Evolutionary conservation across 805 yeast genomes (phyloP).

Genomic region (Metschnikowia henanensis): DNA sequence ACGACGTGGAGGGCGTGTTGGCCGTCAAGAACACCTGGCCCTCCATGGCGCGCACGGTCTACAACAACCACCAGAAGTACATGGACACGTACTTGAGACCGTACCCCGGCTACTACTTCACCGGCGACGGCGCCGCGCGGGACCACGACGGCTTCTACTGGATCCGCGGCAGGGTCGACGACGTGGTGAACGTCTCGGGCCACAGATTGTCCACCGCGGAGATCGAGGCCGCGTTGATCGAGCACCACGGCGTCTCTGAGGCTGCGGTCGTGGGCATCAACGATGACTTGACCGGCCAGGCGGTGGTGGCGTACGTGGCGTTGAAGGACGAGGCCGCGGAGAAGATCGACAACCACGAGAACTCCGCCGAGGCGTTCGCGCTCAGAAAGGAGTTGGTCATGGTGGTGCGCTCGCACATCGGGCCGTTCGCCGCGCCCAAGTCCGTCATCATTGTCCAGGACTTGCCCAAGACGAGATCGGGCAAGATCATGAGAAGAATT

Average conservation of each 20-base stretch:
- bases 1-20: constrained; percentile 78
- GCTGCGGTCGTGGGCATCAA: constrained; percentile 82
- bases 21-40: constrained; percentile 80
- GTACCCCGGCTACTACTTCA: constrained; percentile 78
- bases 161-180: constrained; percentile 87
- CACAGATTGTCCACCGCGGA: constrained; percentile 89
- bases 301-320: constrained; percentile 80
- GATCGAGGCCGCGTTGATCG: constrained; percentile 79
- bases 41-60: constrained; percentile 79
- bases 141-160: constrained; percentile 83
- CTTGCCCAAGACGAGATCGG: constrained; percentile 84
- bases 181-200: constrained; percentile 85
- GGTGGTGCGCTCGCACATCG: constrained; percentile 76
- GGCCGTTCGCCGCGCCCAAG: constrained; percentile 87
- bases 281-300: constrained; percentile 85
- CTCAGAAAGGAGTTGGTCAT: constrained; percentile 63
- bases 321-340: constrained; percentile 51
- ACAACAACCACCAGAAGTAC: constrained; percentile 72
- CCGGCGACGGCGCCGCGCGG: constrained; percentile 90
- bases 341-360: constrained; percentile 27
- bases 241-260: constrained; percentile 69
- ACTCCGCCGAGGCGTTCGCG: constrained; percentile 47
- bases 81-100: constrained; percentile 82
- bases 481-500: constrained; percentile 86
- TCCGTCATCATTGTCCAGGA: constrained; percentile 69